A percentile compares a stretch with the other conserved stretches of the same genome.
Evolutionary conservation across 495 filamentous ascomycete genomes (phyloP).

Genomic region (Lepraria neglecta): DNA sequence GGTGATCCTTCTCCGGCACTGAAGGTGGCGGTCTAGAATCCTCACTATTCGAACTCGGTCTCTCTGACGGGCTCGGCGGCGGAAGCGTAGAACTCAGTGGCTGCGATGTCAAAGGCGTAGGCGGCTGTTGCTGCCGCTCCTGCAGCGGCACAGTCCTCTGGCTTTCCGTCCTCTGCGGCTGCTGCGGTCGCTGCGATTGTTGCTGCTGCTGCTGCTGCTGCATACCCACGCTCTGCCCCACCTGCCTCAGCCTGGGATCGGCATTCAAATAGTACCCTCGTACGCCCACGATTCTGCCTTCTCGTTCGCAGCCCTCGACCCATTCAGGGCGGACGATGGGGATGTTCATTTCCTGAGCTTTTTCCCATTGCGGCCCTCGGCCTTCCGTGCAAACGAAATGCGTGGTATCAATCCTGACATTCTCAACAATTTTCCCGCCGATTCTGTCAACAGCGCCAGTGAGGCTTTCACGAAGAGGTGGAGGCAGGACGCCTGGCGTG

Average conservation of each 20-base stretch:
- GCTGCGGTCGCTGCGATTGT: constrained; percentile 20
- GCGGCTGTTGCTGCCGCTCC: constrained; percentile 12
- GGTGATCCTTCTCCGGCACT: constrained; percentile 21
- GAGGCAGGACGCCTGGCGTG: constrained; percentile 78
- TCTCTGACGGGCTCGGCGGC: constrained; percentile 5
- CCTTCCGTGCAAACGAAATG: constrained; percentile 99
- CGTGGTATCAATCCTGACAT: constrained; percentile 92
- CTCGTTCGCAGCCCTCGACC: constrained; percentile 88
- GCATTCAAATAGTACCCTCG: constrained; percentile 93
- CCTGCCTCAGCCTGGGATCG: constrained; percentile 58
- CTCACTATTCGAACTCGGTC: constrained; percentile 4
- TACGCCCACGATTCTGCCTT: constrained; percentile 89
- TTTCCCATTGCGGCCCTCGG: constrained; percentile 83
- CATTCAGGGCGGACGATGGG: constrained; percentile 97
- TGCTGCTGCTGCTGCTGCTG: constrained; percentile 33
- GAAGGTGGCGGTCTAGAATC: constrained; percentile 14
- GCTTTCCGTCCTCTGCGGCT: constrained; percentile 37
- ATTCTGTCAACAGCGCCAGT: constrained; percentile 73
- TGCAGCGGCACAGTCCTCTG: constrained; percentile 24
- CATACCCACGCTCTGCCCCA: constrained; percentile 40
- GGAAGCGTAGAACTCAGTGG: neutral
- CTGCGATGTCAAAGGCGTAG: neutral
- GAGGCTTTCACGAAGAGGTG: constrained; percentile 66
- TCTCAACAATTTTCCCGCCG: constrained; percentile 84
- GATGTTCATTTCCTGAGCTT: constrained; percentile 95